Percentiles rank a stretch among this genome's conserved stretches.
Evolutionary conservation across 805 yeast species (phyloP).

Genomic region (Ascoidea rubescens): DNA sequence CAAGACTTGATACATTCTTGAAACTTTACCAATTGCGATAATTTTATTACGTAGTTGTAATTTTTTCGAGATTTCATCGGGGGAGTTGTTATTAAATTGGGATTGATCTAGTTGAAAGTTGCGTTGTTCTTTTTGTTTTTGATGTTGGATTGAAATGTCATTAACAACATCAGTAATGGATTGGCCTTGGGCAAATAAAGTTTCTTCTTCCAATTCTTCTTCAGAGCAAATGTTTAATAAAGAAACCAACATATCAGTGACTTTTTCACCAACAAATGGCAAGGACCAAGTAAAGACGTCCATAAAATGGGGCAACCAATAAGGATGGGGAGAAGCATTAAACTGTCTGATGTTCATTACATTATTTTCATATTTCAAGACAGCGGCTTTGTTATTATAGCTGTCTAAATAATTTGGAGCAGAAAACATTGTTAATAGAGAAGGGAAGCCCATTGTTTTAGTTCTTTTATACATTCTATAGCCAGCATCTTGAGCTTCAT

Average conservation of each 20-base stretch:
- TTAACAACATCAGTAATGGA: conserved; percentile 15
- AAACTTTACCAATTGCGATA: conserved; percentile 89
- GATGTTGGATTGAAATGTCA: conserved; percentile 1
- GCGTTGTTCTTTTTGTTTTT: conserved; percentile 1
- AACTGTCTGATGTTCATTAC: conserved; percentile 94
- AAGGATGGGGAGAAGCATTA: conserved; percentile 87
- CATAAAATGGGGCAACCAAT: conserved; percentile 94
- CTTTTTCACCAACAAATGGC: conserved; percentile 94
- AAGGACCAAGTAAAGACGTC: conserved; percentile 96
- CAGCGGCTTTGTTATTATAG: conserved; percentile 91
- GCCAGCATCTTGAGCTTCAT: conserved; percentile 97
- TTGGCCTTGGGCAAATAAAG: conserved; percentile 31
- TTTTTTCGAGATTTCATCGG: conserved; percentile 16
- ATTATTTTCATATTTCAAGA: conserved; percentile 78
- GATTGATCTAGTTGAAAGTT: conserved; percentile 4
- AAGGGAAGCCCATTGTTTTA: conserved; percentile 74
- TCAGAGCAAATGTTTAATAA: conserved; percentile 90
- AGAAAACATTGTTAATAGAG: conserved; percentile 79
- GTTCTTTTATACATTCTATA: conserved; percentile 88
- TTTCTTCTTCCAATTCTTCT: conserved; percentile 77
- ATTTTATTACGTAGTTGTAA: conserved; percentile 72
- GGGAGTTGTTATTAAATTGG: conserved; percentile 10
- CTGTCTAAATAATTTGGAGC: conserved; percentile 93
- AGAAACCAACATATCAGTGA: conserved; percentile 83
- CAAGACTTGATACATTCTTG: conserved; percentile 80